A percentile compares a stretch with the other conserved stretches of the same genome.
phyloP scores from a whole-genome alignment of 306 rosid species.

The Clitoria ternatea region DNA sequence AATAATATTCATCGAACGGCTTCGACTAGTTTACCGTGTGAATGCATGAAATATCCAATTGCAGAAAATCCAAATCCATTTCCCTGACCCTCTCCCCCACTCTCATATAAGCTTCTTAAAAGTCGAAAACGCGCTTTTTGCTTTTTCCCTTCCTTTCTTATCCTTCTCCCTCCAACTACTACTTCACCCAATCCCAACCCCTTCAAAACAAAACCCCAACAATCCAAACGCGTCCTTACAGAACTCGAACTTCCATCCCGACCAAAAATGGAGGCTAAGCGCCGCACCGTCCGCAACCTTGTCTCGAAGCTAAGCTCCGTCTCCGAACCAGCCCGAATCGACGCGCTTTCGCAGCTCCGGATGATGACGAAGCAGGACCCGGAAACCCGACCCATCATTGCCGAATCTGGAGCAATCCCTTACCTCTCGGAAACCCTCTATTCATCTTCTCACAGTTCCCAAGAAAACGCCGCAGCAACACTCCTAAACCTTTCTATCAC shows the following conservation, averaged over 20 bases:
- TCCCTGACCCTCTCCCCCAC: too few species aligned
- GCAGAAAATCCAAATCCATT: too few species aligned
- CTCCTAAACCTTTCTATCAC: constrained; percentile 83
- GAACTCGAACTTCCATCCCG: neutral
- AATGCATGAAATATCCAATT: too few species aligned
- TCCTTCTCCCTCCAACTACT: neutral
- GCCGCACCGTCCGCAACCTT: constrained; percentile 39
- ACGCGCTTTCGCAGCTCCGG: constrained; percentile 62
- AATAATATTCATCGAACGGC: too few species aligned
- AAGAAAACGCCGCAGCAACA: constrained; percentile 88
- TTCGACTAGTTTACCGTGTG: too few species aligned
- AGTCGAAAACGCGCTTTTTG: neutral
- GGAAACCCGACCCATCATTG: constrained; percentile 65
- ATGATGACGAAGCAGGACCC: constrained; percentile 64
- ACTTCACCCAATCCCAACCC: neutral
- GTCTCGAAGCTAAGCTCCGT: constrained; percentile 79
- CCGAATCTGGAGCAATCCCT: constrained; percentile 74
- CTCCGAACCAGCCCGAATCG: constrained; percentile 56
- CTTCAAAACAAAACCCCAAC: neutral
- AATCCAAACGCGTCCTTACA: neutral
- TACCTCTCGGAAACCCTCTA: constrained; percentile 66
- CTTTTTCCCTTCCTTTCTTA: neutral
- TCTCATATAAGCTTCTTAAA: neutral
- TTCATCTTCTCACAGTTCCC: constrained; percentile 53
- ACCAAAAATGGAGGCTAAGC: constrained; percentile 52